Evolutionary conservation across 139 green algal species (phyloP).

Genomic region (Monoraphidium neglectum): DNA sequence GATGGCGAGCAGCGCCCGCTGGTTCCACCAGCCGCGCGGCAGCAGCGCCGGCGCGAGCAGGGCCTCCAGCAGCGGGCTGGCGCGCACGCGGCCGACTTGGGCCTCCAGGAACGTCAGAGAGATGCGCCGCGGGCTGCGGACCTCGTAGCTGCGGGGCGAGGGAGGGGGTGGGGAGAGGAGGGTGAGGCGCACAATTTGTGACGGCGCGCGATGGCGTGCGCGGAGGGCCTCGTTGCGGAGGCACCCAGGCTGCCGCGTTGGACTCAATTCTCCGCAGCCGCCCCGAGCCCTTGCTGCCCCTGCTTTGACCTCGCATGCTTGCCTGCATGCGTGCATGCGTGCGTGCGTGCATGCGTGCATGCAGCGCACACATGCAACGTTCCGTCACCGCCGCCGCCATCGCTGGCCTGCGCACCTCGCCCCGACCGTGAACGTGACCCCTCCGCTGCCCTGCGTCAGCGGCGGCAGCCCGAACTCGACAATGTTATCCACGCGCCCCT

Average conservation of each 20-base stretch:
- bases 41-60: conserved; percentile 55
- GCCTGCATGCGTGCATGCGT: not conserved
- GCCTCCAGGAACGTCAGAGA: conserved; percentile 50
- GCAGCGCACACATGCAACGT: not conserved
- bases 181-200: too few species aligned
- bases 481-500: conserved; percentile 56
- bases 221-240: too few species aligned
- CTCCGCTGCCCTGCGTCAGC: conserved; percentile 26
- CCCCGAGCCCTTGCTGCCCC: too few species aligned
- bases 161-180: too few species aligned
- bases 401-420: conserved; percentile 29
- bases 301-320: too few species aligned
- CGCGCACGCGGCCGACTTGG: conserved; percentile 22
- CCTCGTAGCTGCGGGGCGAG: conserved; percentile 43
- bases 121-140: conserved; percentile 48
- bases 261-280: too few species aligned
- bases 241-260: too few species aligned
- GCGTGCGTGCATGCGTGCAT: not conserved
- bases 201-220: too few species aligned
- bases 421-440: conserved; percentile 37
- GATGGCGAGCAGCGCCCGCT: conserved; percentile 50
- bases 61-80: conserved; percentile 36
- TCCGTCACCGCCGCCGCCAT: not conserved
- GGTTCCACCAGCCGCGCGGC: conserved; percentile 40
- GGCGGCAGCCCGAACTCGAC: conserved; percentile 47